These are phyloP conservation scores for Ogataea methylovora DNA, from an alignment of 805 yeast genomes.

Conservation along the genomic window DNA sequence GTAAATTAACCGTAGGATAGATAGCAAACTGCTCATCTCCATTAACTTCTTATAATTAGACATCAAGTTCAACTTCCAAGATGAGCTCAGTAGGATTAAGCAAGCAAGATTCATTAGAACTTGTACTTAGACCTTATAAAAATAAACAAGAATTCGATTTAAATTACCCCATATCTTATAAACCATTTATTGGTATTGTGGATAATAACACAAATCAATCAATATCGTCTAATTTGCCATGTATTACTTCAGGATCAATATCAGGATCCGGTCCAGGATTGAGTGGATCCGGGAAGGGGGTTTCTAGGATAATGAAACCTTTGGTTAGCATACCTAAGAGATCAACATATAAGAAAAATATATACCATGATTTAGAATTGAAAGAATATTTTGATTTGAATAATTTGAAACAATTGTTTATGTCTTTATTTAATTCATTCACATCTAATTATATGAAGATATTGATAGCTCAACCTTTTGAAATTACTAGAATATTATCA, in stretches of 20 bases:
- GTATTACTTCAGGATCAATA: conserved; percentile 7
- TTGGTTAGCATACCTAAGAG: conserved; percentile 8
- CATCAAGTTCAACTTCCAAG: no score
- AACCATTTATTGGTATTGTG: conserved; percentile 25
- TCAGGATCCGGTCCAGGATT: neutral
- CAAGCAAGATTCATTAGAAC: conserved; percentile 7
- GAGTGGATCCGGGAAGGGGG: no score
- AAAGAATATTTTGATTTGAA: conserved; percentile 55
- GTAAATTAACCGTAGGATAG: no score
- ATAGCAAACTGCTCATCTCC: no score
- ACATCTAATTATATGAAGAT: conserved; percentile 62
- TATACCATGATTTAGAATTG: conserved; percentile 53
- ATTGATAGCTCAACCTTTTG: conserved; percentile 80
- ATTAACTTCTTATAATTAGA: no score
- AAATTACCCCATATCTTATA: conserved; percentile 27
- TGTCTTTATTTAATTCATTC: conserved; percentile 53
- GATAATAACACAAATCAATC: conserved; percentile 26
- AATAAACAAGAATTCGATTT: conserved; percentile 23
- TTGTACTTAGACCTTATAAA: conserved; percentile 24
- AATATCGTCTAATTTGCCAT: conserved; percentile 25
- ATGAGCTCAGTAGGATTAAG: no score
- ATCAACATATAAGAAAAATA: conserved; percentile 24
- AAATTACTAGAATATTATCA: conserved; percentile 65
- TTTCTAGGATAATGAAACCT: conserved; percentile 1
- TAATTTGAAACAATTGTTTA: conserved; percentile 48